Percentiles rank a stretch among this genome's conserved stretches.
Conservation (phyloP, 2,329 filamentous ascomycete species). For the Malbranchea zuffiana region DNA sequence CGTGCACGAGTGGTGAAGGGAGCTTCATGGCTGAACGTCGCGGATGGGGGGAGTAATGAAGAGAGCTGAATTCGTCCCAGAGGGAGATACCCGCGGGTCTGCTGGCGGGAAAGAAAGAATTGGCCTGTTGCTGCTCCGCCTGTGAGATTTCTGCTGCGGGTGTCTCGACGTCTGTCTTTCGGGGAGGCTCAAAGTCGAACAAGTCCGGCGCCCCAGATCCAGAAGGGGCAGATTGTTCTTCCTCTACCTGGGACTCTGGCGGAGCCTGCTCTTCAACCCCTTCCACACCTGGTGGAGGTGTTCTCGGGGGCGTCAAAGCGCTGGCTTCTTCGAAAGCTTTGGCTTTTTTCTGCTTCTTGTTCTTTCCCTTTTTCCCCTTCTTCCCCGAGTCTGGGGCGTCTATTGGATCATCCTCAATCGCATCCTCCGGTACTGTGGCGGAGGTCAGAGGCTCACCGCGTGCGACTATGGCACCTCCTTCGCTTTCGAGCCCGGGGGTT, state of each 20-base stretch:
- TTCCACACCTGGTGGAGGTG: slow-evolving; percentile 23
- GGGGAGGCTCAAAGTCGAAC: slow-evolving; percentile 13
- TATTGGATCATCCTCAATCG: slow-evolving; percentile 6
- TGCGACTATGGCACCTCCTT: slow-evolving; percentile 1
- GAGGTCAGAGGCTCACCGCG: too few relatives aligned
- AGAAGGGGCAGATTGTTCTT: slow-evolving; percentile 10
- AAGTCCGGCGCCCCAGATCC: slow-evolving; percentile 9
- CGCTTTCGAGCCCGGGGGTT: slow-evolving; percentile 13
- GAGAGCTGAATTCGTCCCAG: slow-evolving; percentile 30
- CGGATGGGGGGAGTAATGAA: slow-evolving; percentile 26
- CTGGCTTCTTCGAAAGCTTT: slow-evolving; percentile 18
- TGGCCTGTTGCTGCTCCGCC: slow-evolving; percentile 23
- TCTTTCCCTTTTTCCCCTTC: slow-evolving; percentile 23
- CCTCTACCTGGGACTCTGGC: slow-evolving; percentile 10
- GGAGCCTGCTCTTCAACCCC: slow-evolving; percentile 9
- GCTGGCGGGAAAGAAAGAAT: slow-evolving; percentile 20
- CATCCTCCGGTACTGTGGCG: slow-evolving; percentile 6
- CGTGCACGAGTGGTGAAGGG: slow-evolving; percentile 11
- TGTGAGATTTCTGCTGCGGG: slow-evolving; percentile 6
- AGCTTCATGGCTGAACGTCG: slow-evolving; percentile 7
- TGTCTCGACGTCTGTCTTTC: slow-evolving; percentile 4
- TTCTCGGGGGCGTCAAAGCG: slow-evolving; percentile 30
- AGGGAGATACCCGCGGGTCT: slow-evolving; percentile 25
- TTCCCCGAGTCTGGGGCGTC: slow-evolving; percentile 21
- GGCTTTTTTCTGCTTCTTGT: slow-evolving; percentile 19